Evolutionary conservation across 2,329 filamentous ascomycete genomes (phyloP), one percentile per base, ranked within the genome.

Genomic region (Penicillium rolfsii): DNA sequence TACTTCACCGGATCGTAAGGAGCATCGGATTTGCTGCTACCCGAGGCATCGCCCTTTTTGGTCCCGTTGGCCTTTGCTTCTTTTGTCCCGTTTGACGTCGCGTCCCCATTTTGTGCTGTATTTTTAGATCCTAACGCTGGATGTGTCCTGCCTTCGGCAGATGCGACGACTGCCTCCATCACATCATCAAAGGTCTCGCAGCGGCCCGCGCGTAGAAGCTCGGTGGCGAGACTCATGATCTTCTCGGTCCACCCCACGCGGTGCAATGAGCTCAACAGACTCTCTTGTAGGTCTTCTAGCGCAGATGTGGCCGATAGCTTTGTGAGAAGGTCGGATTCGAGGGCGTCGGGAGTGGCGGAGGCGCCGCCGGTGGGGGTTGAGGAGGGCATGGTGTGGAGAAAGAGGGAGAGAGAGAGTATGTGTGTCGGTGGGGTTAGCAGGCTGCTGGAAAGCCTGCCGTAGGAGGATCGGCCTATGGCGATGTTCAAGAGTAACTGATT

Each of bases 161-260:
- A 78, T 54, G 79, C 77, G 64, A 85, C 78, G 14, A 88, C 81
- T 33, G 81, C 79, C 19, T 78, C 79, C 71, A 85, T 78, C 48
- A 87, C 78, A 57, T 88, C 83, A 56, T 84, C 81, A 65, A 84
- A 85, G 35, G 80, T 85, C 58, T 81, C 81, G 69, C 83, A 84
- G 57, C 85, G 82, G 50, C 85, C 85, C 28, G 80, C 83, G 66
- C 85, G 83, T 57, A 88, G 81, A 43, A 88, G 79, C 58, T 83
- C 78, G 50, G 82, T 81, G 19, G 85, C 79, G 62, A 87, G 82
- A 50, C 76, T 77, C 59, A 82, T 82, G 61, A 89, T 78, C 30
- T 79, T 79, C 67, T 85, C 80, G 45, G 83, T 83, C 85, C 85
- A 89, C 66, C 85, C 85, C n/a, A 78, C 75, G 56, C 83, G 79